Conservation (phyloP, 257 asterid species). For the Hygrophila difformis region DNA sequence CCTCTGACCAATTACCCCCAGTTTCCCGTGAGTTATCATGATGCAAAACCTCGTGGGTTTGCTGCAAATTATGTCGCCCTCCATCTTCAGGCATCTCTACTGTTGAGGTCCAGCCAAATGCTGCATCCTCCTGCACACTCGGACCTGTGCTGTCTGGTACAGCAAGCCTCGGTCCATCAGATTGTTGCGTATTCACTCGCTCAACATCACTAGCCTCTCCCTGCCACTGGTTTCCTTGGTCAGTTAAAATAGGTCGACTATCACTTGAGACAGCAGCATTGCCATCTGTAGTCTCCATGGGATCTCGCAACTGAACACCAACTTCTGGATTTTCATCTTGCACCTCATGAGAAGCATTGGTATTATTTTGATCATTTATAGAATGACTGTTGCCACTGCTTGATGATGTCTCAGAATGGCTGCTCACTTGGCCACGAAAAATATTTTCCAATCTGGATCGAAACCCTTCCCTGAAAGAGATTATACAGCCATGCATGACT, state of each 20-base stretch:
- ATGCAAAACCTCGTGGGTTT: constrained; percentile 45
- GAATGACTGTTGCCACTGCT: constrained; percentile 27
- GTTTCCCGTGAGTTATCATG: constrained; percentile 54
- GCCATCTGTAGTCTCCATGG: constrained; percentile 25
- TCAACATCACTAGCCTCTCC: constrained; percentile 20
- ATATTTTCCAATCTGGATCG: constrained; percentile 71
- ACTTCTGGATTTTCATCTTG: constrained; percentile 46
- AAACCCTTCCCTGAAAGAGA: constrained; percentile 74
- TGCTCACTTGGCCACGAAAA: constrained; percentile 70
- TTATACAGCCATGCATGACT: background rate
- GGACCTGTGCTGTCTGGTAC: constrained; percentile 26
- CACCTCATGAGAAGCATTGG: constrained; percentile 38
- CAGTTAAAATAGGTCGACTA: constrained; percentile 27
- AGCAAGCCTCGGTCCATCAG: constrained; percentile 30
- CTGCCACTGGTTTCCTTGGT: constrained; percentile 31
- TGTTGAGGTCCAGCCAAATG: constrained; percentile 39
- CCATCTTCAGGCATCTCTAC: constrained; percentile 32
- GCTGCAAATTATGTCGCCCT: constrained; percentile 33
- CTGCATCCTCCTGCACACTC: constrained; percentile 38
- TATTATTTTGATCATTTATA: constrained; percentile 37
- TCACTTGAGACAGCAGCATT: constrained; percentile 24
- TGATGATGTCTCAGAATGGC: constrained; percentile 43
- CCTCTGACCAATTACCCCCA: constrained; percentile 58
- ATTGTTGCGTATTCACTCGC: too few relatives aligned
- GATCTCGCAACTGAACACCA: constrained; percentile 29